These are phyloP conservation scores for Russula brevipes DNA, from an alignment of 768 basidiomycete genomes.

Conservation along the genomic window DNA sequence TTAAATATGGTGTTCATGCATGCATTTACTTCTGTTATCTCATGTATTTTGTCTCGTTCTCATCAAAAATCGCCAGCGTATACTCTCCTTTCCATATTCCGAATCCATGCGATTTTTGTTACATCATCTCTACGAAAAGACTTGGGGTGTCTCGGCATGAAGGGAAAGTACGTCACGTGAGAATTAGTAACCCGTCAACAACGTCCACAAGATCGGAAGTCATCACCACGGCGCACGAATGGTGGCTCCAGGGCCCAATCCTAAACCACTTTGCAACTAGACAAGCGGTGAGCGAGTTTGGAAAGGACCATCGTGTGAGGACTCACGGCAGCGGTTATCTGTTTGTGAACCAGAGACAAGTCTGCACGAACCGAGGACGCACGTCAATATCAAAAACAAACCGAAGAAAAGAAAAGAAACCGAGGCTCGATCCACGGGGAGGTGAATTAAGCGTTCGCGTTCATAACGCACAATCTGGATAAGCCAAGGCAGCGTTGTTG, in stretches of 20 bases:
- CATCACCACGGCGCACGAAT: constrained; percentile 24
- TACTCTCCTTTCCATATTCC: constrained; percentile 12
- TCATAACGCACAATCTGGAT: constrained; percentile 69
- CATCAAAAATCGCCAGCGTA: constrained; percentile 12
- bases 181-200: background rate
- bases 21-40: constrained; percentile 19
- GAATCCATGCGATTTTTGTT: constrained; percentile 9
- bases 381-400: background rate
- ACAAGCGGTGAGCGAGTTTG: background rate
- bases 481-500: constrained; percentile 93
- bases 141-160: background rate
- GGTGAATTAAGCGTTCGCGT: background rate
- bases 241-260: constrained; percentile 11
- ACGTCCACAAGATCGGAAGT: background rate
- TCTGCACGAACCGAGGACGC: constrained; percentile 2
- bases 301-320: too few species aligned
- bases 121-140: background rate
- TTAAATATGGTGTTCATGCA: constrained; percentile 21
- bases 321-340: constrained; percentile 24
- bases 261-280: constrained; percentile 19
- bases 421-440: background rate
- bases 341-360: constrained; percentile 24
- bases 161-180: background rate
- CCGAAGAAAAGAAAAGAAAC: background rate
- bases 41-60: constrained; percentile 12